A percentile compares a stretch with the other conserved stretches of the same genome.
phyloP scores from a whole-genome alignment of 2,329 filamentous ascomycete genomes.

The Albophoma yamanashiensis region DNA sequence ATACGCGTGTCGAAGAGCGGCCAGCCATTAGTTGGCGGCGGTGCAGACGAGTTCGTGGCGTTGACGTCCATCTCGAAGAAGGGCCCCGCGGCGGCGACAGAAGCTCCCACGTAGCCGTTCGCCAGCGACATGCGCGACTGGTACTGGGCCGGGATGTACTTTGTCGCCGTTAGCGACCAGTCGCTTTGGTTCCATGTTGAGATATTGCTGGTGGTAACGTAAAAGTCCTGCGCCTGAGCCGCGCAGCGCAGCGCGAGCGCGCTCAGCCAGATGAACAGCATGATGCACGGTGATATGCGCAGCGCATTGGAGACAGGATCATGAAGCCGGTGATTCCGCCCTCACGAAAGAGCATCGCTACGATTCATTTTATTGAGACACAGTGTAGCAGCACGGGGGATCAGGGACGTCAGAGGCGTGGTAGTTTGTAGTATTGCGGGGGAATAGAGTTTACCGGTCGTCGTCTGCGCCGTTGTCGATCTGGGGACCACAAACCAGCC shows the following conservation, averaged over 20 bases:
- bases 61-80: slow-evolving; percentile 15
- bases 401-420: not conserved
- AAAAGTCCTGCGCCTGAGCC: not conserved
- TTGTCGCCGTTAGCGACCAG: not conserved
- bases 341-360: not conserved
- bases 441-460: not conserved
- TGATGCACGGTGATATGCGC: not conserved
- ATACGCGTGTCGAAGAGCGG: slow-evolving; percentile 53
- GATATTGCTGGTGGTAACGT: not conserved
- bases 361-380: not conserved
- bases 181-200: not conserved
- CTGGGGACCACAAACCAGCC: too few species aligned
- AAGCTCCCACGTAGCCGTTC: slow-evolving; percentile 18
- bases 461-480: not conserved
- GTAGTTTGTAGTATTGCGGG: not conserved
- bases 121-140: slow-evolving; percentile 16
- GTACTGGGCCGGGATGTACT: slow-evolving; percentile 8
- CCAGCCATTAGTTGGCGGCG: slow-evolving; percentile 48
- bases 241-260: not conserved
- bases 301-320: not conserved
- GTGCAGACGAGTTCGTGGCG: slow-evolving; percentile 1
- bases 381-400: not conserved
- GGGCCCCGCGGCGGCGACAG: slow-evolving; percentile 14
- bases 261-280: not conserved
- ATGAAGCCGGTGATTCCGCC: not conserved